phyloP scores from a whole-genome alignment of 192 early-diverging fungal species.

The Rhizoclosmatium sp. region DNA sequence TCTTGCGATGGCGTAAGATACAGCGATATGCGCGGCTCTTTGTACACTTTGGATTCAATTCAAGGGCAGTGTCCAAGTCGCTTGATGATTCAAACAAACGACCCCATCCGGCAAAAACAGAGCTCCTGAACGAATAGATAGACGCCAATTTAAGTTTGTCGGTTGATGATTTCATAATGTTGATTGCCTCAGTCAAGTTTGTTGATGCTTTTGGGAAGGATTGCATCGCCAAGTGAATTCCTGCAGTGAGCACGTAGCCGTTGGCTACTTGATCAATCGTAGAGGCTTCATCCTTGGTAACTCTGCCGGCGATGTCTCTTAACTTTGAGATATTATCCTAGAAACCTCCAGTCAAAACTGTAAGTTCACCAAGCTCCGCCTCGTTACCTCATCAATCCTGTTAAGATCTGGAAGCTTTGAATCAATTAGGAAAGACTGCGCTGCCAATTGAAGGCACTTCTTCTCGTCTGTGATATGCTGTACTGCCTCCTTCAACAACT shows the following conservation, averaged over 20 bases:
- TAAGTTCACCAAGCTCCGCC: not conserved
- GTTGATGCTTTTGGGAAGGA: not conserved
- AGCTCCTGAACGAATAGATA: not conserved
- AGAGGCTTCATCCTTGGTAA: not conserved
- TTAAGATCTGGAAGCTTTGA: not conserved
- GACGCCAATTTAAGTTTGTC: constrained; percentile 3
- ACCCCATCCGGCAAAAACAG: not conserved
- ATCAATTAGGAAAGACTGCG: not conserved
- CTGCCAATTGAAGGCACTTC: not conserved
- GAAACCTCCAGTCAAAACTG: not conserved
- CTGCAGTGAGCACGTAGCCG: not conserved
- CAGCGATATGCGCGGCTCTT: not conserved
- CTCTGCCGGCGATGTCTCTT: not conserved
- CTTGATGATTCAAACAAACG: not conserved
- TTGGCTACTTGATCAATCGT: not conserved
- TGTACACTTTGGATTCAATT: not conserved
- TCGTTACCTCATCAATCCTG: not conserved
- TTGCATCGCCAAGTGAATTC: not conserved
- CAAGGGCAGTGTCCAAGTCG: not conserved
- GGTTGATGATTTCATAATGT: not conserved
- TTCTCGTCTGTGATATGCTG: not conserved
- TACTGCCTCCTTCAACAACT: not conserved
- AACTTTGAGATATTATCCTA: not conserved
- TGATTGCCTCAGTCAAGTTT: not conserved
- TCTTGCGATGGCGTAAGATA: not conserved